Evolutionary conservation across 2,329 filamentous ascomycete species (phyloP).

Genomic region (Fusarium neocosmosporiellum): DNA sequence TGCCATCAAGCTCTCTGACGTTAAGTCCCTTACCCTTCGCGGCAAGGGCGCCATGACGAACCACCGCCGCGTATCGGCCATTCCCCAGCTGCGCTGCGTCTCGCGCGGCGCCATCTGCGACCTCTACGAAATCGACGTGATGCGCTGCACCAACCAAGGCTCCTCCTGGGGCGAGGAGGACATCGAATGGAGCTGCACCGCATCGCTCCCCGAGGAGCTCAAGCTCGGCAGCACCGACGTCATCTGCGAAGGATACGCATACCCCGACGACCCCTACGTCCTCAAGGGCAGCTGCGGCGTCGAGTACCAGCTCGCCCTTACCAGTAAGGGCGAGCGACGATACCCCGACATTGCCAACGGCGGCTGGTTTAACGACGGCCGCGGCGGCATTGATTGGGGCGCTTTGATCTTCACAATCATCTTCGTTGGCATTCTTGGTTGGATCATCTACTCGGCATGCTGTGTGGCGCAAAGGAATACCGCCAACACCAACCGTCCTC

Average conservation of each 20-base stretch:
- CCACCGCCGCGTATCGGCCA: conserved; percentile 78
- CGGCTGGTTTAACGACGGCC: conserved; percentile 49
- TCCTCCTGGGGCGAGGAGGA: conserved; percentile 82
- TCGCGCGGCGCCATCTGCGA: conserved; percentile 73
- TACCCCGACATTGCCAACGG: conserved; percentile 68
- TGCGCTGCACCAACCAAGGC: conserved; percentile 92
- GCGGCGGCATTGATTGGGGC: conserved; percentile 47
- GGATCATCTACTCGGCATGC: conserved; percentile 71
- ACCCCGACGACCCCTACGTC: conserved; percentile 83
- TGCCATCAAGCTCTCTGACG: conserved; percentile 68
- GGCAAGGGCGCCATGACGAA: conserved; percentile 72
- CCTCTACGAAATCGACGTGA: conserved; percentile 79
- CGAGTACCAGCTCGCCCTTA: conserved; percentile 85
- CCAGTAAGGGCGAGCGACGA: conserved; percentile 76
- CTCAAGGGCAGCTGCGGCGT: conserved; percentile 93
- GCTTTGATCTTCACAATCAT: conserved; percentile 68
- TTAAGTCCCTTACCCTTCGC: conserved; percentile 83
- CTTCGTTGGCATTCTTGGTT: conserved; percentile 69
- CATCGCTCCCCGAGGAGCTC: conserved; percentile 68
- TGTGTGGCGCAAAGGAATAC: conserved; percentile 19
- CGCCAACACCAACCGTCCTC: conserved; percentile 20
- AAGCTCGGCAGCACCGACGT: conserved; percentile 89
- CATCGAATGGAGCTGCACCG: conserved; percentile 90
- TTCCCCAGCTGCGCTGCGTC: conserved; percentile 83
- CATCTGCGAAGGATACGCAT: conserved; percentile 88